Evolutionary conservation across 805 yeast species (phyloP), one percentile per base, ranked within the genome.

Genomic region (Hanseniaspora osmophila): DNA sequence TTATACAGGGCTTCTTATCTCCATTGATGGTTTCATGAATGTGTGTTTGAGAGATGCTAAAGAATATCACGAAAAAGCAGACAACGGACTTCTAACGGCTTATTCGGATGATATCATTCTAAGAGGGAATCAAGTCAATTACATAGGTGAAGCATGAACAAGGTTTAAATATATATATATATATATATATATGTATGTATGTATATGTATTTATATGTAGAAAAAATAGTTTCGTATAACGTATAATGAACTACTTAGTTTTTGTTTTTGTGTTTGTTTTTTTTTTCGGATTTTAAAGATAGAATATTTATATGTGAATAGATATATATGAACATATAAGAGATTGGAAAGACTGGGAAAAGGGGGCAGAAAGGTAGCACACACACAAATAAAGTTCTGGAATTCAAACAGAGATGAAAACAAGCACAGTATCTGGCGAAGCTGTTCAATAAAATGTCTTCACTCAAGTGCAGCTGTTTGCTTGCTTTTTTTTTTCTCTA

Each of bases 21-120:
- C 96, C 37, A 88, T 92, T 47, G 98, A 92, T 60, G 97, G 97
- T 9, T 92, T 80, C 67, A 87, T 92, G 96, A 92, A 92, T 64
- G 81, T 92, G 42, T 94, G 90, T 2, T 70, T 92, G 51, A 86
- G 83, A 46, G 73, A 78, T 49, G 77, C 94, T 3, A 70, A 75
- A 41, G 98, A 92, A 45, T 65, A 61, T 46, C 62, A 58, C 43
- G 65, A 61, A 44, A 56, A 50, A 32, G 53, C 51, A 15, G 50
- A 51, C 10, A 59, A 61, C 43, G 64, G 64, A 7, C 48, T 59
- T 13, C 47, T 62, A 27, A 59, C 54, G 33, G 56, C 52, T 22
- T 62, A 61, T 41, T 51, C 54, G 33, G 56, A 56, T 22, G 66
- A 62, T 37, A 61, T 62, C 3, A 61, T 62, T 44, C 50, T 62